Base-by-base conservation (phyloP, 2,329 filamentous ascomycete species). In the Pyrenochaeta sp. region DNA sequence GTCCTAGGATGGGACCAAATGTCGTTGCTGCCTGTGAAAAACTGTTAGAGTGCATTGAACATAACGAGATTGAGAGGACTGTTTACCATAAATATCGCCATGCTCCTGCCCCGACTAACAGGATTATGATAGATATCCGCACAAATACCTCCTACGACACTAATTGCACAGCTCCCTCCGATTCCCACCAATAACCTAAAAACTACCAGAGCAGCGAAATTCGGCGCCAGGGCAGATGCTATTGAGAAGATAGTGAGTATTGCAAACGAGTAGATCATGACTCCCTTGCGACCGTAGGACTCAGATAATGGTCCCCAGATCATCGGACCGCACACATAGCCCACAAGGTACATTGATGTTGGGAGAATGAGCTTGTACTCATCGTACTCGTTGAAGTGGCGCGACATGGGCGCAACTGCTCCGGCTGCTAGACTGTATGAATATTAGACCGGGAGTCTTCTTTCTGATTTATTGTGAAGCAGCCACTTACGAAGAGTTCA, bases 1-100 rank as follows among this genome's bases (percentile, higher is more conserved):
- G 89, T 2, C 87, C 86, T 2, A 88, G 74, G n/a, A 91, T 81
- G 0, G 88, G 89, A 0, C 90, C 90, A 44, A 86, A 86, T 0
- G 86, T 83, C 3, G 89, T 91, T 13, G 83, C 87, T 19, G 84
- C 85, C 84, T 88, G 4, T 85, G 22, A 19, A 10, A 9, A 5
- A n/a, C n/a, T 48, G 24, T 85, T 34, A 49, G 37, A 19, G 30
- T 15, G 8, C 3, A 24, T 28, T 25, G 34, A 13, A 10, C 15
- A 13, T 8, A 15, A 3, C 12, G n/a, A 44, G 8, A 15, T 12
- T 8, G 12, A n/a, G 1, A n/a, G 5, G 22, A 12, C 25, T 15
- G 58, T 61, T 47, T 28, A 66, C 69, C 72, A 75, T 73, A 52
- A 73, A 75, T 1, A 70, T 66, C 0, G 72, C 70, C 72, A 75